Evolutionary conservation across 2,329 filamentous ascomycete species (phyloP).

Genomic region (Rutstroemia sp.): DNA sequence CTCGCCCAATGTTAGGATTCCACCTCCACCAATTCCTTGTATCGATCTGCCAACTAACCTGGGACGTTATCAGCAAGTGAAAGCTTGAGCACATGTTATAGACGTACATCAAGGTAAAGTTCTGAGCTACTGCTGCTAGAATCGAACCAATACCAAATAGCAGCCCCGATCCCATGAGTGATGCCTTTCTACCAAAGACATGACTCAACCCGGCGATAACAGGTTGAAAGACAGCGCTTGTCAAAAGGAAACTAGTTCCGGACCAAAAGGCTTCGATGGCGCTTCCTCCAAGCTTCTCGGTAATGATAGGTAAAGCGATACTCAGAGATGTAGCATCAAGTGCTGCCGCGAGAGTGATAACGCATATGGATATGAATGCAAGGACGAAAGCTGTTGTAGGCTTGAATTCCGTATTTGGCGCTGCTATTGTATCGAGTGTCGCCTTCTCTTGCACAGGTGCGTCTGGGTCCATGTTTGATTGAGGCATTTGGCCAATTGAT

Average conservation of each 20-base stretch:
- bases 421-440: too few relatives aligned
- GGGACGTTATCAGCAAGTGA: background rate
- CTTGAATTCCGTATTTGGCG: constrained; percentile 16
- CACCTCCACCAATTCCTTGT: constrained; percentile 45
- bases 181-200: constrained; percentile 35
- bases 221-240: constrained; percentile 54
- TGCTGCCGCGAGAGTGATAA: constrained; percentile 54
- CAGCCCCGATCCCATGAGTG: constrained; percentile 18
- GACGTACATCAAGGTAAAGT: constrained; percentile 30
- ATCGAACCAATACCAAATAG: constrained; percentile 36
- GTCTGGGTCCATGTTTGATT: background rate
- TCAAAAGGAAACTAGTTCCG: constrained; percentile 62
- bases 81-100: background rate
- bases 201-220: constrained; percentile 33
- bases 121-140: constrained; percentile 31
- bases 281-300: constrained; percentile 41
- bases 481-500: background rate
- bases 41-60: constrained; percentile 35
- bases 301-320: constrained; percentile 50
- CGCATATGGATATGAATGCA: constrained; percentile 26
- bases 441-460: background rate
- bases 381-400: constrained; percentile 20
- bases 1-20: constrained; percentile 40
- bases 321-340: constrained; percentile 60
- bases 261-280: constrained; percentile 63